Conservation (phyloP, 768 basidiomycete species). For the Kwoniella pini region DNA sequence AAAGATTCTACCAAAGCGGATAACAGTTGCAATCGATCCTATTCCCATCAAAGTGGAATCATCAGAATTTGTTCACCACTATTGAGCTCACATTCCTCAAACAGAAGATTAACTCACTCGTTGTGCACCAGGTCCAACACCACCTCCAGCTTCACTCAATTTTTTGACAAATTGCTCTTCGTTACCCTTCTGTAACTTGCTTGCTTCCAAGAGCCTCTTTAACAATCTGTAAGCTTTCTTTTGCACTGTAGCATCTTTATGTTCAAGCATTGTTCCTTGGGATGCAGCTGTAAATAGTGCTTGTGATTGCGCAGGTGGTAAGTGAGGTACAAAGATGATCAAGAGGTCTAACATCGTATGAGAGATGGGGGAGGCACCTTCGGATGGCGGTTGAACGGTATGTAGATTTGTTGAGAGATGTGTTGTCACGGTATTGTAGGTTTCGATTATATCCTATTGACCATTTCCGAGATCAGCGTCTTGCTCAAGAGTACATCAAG, state of each 20-base stretch:
- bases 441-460: slow-evolving; percentile 72
- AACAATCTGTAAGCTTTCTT: slow-evolving; percentile 93
- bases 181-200: slow-evolving; percentile 61
- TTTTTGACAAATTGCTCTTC: slow-evolving; percentile 66
- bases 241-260: slow-evolving; percentile 83
- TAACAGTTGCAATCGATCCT: slow-evolving; percentile 83
- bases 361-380: slow-evolving; percentile 56
- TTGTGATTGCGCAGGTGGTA: slow-evolving; percentile 65
- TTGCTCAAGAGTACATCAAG: too few species aligned
- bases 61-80: too few species aligned
- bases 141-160: slow-evolving; percentile 67
- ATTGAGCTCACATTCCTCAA: too few species aligned
- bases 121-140: slow-evolving; percentile 79
- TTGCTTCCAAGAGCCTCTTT: slow-evolving; percentile 68
- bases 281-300: slow-evolving; percentile 71
- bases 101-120: too few species aligned
- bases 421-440: slow-evolving; percentile 73
- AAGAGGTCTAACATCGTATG: slow-evolving; percentile 76
- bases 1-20: slow-evolving; percentile 68
- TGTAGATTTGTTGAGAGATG: slow-evolving; percentile 52
- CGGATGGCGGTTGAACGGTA: slow-evolving; percentile 28
- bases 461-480: not conserved
- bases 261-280: slow-evolving; percentile 67
- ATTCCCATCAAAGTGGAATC: too few species aligned
- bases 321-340: slow-evolving; percentile 74